A percentile compares a stretch with the other conserved stretches of the same genome.
phyloP scores from a whole-genome alignment of 2,329 filamentous ascomycete species.

The Aspergillus bombycis region DNA sequence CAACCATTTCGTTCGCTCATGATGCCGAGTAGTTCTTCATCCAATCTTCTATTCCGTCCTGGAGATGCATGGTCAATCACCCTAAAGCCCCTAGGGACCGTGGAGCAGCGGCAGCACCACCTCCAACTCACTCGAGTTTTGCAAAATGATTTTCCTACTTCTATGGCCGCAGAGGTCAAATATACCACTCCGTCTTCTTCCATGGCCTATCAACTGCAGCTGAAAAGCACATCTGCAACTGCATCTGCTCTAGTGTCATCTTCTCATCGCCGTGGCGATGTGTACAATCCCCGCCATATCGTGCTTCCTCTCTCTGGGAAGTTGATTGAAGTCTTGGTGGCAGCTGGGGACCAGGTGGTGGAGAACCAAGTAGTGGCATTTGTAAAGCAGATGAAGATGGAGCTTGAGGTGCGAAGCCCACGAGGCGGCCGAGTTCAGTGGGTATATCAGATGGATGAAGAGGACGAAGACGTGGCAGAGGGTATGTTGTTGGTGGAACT shows the following conservation, averaged over 20 bases:
- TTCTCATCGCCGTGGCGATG: conserved; percentile 55
- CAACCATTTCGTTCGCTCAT: background rate
- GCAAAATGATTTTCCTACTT: conserved; percentile 63
- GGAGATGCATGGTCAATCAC: conserved; percentile 62
- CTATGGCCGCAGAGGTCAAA: conserved; percentile 57
- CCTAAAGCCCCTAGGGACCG: conserved; percentile 40
- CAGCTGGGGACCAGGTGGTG: conserved; percentile 53
- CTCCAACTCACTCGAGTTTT: conserved; percentile 58
- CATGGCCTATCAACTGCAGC: conserved; percentile 50
- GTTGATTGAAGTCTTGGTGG: conserved; percentile 61
- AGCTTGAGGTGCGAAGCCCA: conserved; percentile 62
- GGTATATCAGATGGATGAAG: conserved; percentile 57
- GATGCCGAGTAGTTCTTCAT: conserved; percentile 26
- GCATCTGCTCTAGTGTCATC: conserved; percentile 42
- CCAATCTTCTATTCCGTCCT: conserved; percentile 57
- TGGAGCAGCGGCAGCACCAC: conserved; percentile 48
- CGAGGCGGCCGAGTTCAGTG: conserved; percentile 54
- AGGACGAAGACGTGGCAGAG: conserved; percentile 56
- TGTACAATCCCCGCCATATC: conserved; percentile 55
- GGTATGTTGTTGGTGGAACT: conserved; percentile 58
- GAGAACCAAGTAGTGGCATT: conserved; percentile 60
- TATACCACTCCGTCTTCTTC: conserved; percentile 47
- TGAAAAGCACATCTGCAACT: conserved; percentile 51
- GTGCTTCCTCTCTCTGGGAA: conserved; percentile 62
- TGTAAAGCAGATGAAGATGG: conserved; percentile 71